Percentiles rank a stretch among this genome's conserved stretches.
These are phyloP conservation scores for Royoungia palumana DNA, from an alignment of 768 basidiomycete genomes.

Conservation along the genomic window DNA sequence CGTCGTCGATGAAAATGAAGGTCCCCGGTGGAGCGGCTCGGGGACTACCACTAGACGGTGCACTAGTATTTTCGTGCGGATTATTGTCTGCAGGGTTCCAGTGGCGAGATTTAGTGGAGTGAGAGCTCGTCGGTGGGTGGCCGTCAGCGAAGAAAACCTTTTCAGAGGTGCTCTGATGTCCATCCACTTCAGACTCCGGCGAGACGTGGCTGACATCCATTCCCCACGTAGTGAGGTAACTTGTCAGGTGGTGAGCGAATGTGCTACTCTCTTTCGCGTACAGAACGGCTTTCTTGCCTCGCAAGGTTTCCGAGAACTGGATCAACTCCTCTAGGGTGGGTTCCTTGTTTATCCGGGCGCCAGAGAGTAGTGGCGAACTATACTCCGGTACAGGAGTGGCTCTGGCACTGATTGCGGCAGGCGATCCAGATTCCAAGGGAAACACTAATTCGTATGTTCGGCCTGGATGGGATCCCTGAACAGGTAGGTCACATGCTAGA, in stretches of 20 bases:
- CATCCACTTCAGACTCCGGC: conserved; percentile 52
- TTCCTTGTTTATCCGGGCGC: conserved; percentile 57
- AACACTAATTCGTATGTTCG: conserved; percentile 67
- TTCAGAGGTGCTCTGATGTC: conserved; percentile 19
- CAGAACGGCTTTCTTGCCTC: conserved; percentile 78
- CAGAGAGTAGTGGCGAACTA: conserved; percentile 45
- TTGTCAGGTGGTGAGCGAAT: conserved; percentile 90
- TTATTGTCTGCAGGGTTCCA: conserved; percentile 18
- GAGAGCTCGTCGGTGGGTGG: conserved; percentile 2
- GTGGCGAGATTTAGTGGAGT: conserved; percentile 19
- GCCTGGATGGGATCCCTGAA: conserved; percentile 40
- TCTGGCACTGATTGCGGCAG: conserved; percentile 41
- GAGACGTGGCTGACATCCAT: conserved; percentile 86
- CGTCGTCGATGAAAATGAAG: conserved; percentile 92
- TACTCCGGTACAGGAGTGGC: conserved; percentile 43
- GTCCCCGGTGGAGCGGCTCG: conserved; percentile 36
- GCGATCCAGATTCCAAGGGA: conserved; percentile 56
- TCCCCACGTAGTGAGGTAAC: conserved; percentile 92
- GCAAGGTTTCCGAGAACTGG: conserved; percentile 75
- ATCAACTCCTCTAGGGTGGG: conserved; percentile 78
- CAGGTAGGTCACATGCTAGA: conserved; percentile 37
- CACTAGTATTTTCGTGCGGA: conserved; percentile 18
- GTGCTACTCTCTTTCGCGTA: conserved; percentile 84
- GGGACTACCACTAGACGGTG: conserved; percentile 18
- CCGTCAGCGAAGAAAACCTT: conserved; percentile 9